These are phyloP conservation scores for Alisma plantagoaquatica DNA, from an alignment of 106 monocot species.

Conservation along the genomic window DNA sequence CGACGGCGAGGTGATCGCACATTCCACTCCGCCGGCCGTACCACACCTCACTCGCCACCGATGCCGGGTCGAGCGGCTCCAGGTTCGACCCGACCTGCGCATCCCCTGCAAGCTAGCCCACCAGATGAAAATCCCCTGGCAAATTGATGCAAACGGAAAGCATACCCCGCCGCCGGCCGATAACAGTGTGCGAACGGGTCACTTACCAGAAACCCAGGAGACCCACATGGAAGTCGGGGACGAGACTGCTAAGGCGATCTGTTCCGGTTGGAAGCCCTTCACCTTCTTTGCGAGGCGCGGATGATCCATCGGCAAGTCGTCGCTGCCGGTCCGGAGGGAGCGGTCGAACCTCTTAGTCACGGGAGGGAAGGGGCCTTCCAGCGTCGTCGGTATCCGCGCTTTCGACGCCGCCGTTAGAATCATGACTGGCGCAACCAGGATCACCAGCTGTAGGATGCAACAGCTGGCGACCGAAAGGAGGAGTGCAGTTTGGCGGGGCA, in stretches of 20 bases:
- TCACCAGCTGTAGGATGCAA: no score
- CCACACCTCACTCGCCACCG: slow-evolving; percentile 57
- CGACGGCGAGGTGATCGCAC: slow-evolving; percentile 22
- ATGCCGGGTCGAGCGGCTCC: slow-evolving; percentile 33
- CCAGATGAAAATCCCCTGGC: no score
- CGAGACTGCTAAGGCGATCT: slow-evolving; percentile 72
- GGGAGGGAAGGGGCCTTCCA: slow-evolving; percentile 75
- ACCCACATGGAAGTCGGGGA: slow-evolving; percentile 68
- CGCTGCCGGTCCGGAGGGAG: slow-evolving; percentile 51
- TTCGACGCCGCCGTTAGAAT: no score
- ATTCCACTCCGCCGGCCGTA: slow-evolving; percentile 49
- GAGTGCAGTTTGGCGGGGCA: no score
- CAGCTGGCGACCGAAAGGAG: no score
- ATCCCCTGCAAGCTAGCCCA: slow-evolving; percentile 30
- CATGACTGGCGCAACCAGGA: no score
- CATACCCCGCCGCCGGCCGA: no score
- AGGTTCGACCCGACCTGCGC: slow-evolving; percentile 54
- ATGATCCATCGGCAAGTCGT: slow-evolving; percentile 53
- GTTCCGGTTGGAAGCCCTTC: slow-evolving; percentile 44
- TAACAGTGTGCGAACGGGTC: no score
- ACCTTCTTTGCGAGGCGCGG: slow-evolving; percentile 50
- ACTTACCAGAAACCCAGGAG: slow-evolving; percentile 80
- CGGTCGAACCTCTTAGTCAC: slow-evolving; percentile 52
- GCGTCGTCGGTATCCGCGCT: slow-evolving; percentile 61
- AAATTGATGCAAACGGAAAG: no score